Evolutionary conservation across 371 early-diverging fungal species (phyloP).

Genomic region (Mortierella sp.): DNA sequence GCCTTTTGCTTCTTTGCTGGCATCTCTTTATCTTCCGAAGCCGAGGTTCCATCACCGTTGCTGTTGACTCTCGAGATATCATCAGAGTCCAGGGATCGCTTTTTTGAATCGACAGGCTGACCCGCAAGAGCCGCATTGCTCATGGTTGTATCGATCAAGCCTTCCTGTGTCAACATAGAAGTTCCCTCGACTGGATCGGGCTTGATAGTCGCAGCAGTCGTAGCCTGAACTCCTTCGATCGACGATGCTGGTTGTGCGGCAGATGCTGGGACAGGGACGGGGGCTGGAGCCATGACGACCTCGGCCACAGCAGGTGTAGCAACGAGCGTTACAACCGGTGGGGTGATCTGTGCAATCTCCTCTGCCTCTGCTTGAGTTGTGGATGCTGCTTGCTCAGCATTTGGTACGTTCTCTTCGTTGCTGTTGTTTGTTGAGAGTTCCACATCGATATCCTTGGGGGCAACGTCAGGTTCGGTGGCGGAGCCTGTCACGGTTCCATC

Average conservation of each 20-base stretch:
- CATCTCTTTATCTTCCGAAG: neutral
- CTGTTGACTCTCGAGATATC: neutral
- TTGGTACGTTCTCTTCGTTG: slow-evolving; percentile 9
- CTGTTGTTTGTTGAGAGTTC: slow-evolving; percentile 14
- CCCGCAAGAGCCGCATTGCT: neutral
- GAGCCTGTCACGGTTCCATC: slow-evolving; percentile 40
- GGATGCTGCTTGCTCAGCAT: neutral
- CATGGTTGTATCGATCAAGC: slow-evolving; percentile 33
- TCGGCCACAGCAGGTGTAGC: slow-evolving; percentile 19
- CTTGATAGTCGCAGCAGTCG: neutral
- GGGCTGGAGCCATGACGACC: slow-evolving; percentile 21
- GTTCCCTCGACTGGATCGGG: slow-evolving; percentile 30
- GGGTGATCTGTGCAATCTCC: slow-evolving; percentile 27
- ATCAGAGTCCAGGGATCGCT: slow-evolving; percentile 27
- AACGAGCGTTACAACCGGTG: slow-evolving; percentile 33
- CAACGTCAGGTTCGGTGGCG: slow-evolving; percentile 38
- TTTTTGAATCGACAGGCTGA: slow-evolving; percentile 21
- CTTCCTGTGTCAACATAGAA: slow-evolving; percentile 35
- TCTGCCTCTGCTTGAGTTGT: slow-evolving; percentile 24
- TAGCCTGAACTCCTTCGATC: neutral
- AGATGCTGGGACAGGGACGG: slow-evolving; percentile 18
- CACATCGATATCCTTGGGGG: slow-evolving; percentile 23
- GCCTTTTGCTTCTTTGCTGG: slow-evolving; percentile 28
- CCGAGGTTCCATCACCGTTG: slow-evolving; percentile 1
- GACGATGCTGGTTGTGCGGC: neutral